These are phyloP conservation scores for Neurospora tetraspora DNA, from an alignment of 495 filamentous ascomycete species.

Conservation along the genomic window DNA sequence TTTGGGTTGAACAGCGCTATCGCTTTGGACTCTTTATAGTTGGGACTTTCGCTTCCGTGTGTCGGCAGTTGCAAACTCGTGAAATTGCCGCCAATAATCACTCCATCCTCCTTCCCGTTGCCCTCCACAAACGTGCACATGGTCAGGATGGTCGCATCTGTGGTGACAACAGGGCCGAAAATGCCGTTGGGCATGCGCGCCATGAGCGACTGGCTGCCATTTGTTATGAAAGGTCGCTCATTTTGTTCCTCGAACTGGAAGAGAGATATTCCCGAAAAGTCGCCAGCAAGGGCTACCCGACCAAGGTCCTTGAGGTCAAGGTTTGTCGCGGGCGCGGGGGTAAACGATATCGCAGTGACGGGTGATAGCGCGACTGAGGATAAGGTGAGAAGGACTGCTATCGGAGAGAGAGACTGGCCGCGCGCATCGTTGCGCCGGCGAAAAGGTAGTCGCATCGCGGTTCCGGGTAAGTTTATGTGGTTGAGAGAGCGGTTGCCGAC, in stretches of 20 bases:
- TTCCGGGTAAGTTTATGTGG: constrained; percentile 1
- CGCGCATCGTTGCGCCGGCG: constrained; percentile 25
- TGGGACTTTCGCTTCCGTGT: background rate
- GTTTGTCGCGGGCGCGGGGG: constrained; percentile 60
- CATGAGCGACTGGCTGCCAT: constrained; percentile 75
- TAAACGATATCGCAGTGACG: constrained; percentile 56
- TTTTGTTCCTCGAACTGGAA: constrained; percentile 77
- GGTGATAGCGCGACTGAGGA: constrained; percentile 33
- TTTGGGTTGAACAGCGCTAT: constrained; percentile 71
- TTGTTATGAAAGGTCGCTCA: constrained; percentile 51
- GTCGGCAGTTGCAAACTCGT: constrained; percentile 55
- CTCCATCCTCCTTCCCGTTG: constrained; percentile 57
- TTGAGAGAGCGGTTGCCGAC: constrained; percentile 4
- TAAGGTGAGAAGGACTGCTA: constrained; percentile 26
- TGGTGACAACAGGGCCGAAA: constrained; percentile 58
- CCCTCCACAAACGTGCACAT: constrained; percentile 74
- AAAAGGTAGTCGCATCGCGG: constrained; percentile 32
- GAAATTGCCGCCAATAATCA: constrained; percentile 90
- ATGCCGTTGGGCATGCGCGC: constrained; percentile 77
- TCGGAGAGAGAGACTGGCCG: constrained; percentile 12
- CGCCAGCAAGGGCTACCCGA: constrained; percentile 74
- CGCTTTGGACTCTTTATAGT: constrained; percentile 43
- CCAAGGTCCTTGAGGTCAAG: constrained; percentile 77
- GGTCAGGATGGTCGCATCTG: constrained; percentile 73
- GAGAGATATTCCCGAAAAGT: constrained; percentile 85